These are phyloP conservation scores for Phytophthora pseudosyringae DNA, from an alignment of 352 stramenopile genomes.

Conservation along the genomic window DNA sequence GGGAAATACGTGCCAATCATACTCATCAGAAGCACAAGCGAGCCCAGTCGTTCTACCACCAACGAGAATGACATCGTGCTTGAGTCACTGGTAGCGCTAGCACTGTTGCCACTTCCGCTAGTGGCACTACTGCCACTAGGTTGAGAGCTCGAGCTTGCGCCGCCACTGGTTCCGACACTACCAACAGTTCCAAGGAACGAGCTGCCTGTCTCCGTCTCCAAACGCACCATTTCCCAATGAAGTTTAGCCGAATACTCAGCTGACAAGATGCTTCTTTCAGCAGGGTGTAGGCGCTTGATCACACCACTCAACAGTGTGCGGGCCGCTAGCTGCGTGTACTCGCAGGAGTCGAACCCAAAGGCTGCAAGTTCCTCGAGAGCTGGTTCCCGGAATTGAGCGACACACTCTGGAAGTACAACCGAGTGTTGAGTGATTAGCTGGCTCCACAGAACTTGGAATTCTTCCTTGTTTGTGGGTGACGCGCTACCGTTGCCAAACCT, in stretches of 20 bases:
- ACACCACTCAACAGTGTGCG: constrained; percentile 73
- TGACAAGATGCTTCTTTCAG: constrained; percentile 52
- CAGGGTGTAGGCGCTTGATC: constrained; percentile 70
- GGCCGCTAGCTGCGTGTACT: constrained; percentile 79
- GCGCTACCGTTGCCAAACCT: constrained; percentile 21
- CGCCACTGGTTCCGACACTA: constrained; percentile 20
- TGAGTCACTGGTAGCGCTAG: neutral
- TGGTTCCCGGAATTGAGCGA: constrained; percentile 70
- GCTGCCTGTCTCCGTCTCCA: constrained; percentile 67
- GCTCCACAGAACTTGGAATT: constrained; percentile 88
- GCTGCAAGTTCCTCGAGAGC: constrained; percentile 75
- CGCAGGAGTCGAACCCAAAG: constrained; percentile 78
- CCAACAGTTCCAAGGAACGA: constrained; percentile 35
- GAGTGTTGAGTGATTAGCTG: constrained; percentile 88
- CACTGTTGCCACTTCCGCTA: constrained; percentile 33
- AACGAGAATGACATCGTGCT: constrained; percentile 40
- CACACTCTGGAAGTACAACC: constrained; percentile 77
- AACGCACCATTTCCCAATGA: constrained; percentile 76
- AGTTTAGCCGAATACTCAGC: constrained; percentile 84
- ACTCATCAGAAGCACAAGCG: constrained; percentile 80
- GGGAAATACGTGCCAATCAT: constrained; percentile 90
- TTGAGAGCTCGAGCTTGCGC: constrained; percentile 22
- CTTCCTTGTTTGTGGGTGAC: constrained; percentile 67
- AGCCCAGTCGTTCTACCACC: constrained; percentile 67
- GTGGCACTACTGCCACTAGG: constrained; percentile 31